Conservation (phyloP, 805 yeast genomes). For the Cyberlindnera misumaiensis region DNA sequence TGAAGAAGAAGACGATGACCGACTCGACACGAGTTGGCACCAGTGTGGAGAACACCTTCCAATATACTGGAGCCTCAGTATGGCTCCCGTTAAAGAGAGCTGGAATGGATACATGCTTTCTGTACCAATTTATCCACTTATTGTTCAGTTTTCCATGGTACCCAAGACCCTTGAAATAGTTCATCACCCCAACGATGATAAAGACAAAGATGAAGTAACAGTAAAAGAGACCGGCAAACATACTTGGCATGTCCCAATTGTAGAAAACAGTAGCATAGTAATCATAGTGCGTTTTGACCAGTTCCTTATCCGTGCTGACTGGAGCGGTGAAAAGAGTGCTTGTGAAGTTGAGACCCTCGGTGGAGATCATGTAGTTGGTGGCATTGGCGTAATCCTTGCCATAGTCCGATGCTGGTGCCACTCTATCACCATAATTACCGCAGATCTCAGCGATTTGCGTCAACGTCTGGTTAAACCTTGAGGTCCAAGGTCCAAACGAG, state of each 20-base stretch:
- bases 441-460: neutral
- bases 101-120: slow-evolving; percentile 18
- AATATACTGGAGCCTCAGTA: slow-evolving; percentile 1
- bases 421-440: neutral
- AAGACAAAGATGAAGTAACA: slow-evolving; percentile 35
- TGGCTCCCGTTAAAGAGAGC: slow-evolving; percentile 16
- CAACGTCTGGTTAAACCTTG: slow-evolving; percentile 9
- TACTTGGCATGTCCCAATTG: slow-evolving; percentile 15
- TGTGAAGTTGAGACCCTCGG: slow-evolving; percentile 5
- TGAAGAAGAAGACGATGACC: slow-evolving; percentile 29
- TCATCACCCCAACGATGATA: slow-evolving; percentile 28
- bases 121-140: slow-evolving; percentile 13
- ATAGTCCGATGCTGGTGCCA: slow-evolving; percentile 15
- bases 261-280: slow-evolving; percentile 7
- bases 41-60: slow-evolving; percentile 10
- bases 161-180: slow-evolving; percentile 24
- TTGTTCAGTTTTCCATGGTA: slow-evolving; percentile 9
- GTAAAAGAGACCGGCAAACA: slow-evolving; percentile 27
- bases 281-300: neutral
- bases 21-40: slow-evolving; percentile 20
- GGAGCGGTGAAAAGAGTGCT: slow-evolving; percentile 8
- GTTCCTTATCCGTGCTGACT: slow-evolving; percentile 2
- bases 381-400: slow-evolving; percentile 25
- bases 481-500: slow-evolving; percentile 6
- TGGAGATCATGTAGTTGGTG: slow-evolving; percentile 16